phyloP scores from a whole-genome alignment of 2,329 filamentous ascomycete genomes.

The Penicillium sp. region DNA sequence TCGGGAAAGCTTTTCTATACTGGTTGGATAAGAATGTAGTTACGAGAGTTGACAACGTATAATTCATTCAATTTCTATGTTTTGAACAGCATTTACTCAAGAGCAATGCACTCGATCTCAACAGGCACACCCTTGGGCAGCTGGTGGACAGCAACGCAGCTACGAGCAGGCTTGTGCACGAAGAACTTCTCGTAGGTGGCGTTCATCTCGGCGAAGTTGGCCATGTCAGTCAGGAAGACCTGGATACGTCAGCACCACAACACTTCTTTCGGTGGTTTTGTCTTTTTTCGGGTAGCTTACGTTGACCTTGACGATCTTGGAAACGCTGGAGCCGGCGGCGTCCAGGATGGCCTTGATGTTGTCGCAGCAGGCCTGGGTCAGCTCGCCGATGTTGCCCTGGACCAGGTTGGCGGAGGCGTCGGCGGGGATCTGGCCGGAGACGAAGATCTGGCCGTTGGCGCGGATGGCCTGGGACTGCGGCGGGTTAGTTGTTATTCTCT shows the following conservation, averaged over 20 bases:
- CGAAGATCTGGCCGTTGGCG: constrained; percentile 66
- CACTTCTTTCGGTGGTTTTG: no score
- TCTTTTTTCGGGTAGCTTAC: constrained; percentile 23
- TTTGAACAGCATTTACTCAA: constrained; percentile 35
- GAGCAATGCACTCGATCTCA: constrained; percentile 65
- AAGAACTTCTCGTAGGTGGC: constrained; percentile 70
- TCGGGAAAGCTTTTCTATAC: no score
- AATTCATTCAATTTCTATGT: neutral
- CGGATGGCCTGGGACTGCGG: constrained; percentile 60
- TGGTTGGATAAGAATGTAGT: no score
- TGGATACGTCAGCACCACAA: constrained; percentile 13
- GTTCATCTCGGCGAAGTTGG: constrained; percentile 79
- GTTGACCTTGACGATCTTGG: constrained; percentile 84
- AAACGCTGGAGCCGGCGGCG: constrained; percentile 73
- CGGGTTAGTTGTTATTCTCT: neutral
- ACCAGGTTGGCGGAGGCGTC: constrained; percentile 61
- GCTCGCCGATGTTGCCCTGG: constrained; percentile 64
- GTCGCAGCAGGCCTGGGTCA: constrained; percentile 69
- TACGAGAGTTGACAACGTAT: neutral
- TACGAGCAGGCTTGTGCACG: constrained; percentile 60
- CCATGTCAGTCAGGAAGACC: constrained; percentile 91
- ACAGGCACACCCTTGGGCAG: constrained; percentile 63
- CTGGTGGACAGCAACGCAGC: constrained; percentile 62
- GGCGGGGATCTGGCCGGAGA: constrained; percentile 75
- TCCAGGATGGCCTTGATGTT: constrained; percentile 82